Conservation (phyloP, 176 grass and related monocot species). For the Aegilops longissima region DNA sequence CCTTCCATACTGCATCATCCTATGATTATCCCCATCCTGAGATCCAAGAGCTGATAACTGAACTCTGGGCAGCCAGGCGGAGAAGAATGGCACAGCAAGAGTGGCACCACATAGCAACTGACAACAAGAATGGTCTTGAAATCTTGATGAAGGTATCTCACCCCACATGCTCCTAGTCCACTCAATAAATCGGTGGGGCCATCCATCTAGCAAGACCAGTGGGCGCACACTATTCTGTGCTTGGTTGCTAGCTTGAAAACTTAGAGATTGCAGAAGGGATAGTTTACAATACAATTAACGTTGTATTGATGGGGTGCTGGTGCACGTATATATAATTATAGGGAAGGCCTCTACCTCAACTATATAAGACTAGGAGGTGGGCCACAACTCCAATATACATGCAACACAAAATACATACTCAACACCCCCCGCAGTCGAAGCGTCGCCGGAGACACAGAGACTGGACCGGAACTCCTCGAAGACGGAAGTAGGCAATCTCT, state of each 20-base stretch:
- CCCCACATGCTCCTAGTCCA: conserved; percentile 18
- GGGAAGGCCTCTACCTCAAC: too few species aligned
- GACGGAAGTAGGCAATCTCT: too few species aligned
- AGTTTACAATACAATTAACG: too few species aligned
- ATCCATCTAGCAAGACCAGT: conserved; percentile 1
- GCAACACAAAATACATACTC: too few species aligned
- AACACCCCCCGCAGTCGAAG: too few species aligned
- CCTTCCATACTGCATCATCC: not conserved
- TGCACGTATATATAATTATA: too few species aligned
- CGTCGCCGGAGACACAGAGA: too few species aligned
- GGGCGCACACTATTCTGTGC: not conserved
- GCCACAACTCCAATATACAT: too few species aligned
- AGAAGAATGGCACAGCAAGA: not conserved
- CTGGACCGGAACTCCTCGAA: too few species aligned
- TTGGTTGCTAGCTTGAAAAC: conserved; percentile 8
- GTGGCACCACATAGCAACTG: conserved; percentile 8
- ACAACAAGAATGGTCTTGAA: conserved; percentile 22
- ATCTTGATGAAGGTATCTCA: conserved; percentile 2
- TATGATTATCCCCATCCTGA: not conserved
- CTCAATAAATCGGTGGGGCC: conserved; percentile 16
- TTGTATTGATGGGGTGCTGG: too few species aligned
- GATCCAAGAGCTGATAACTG: not conserved
- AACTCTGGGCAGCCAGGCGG: not conserved
- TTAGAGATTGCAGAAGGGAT: not conserved
- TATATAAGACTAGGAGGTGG: too few species aligned